These are phyloP conservation scores for Rhexocercosporidium sp. DNA, from an alignment of 2,329 filamentous ascomycete genomes.

Conservation along the genomic window DNA sequence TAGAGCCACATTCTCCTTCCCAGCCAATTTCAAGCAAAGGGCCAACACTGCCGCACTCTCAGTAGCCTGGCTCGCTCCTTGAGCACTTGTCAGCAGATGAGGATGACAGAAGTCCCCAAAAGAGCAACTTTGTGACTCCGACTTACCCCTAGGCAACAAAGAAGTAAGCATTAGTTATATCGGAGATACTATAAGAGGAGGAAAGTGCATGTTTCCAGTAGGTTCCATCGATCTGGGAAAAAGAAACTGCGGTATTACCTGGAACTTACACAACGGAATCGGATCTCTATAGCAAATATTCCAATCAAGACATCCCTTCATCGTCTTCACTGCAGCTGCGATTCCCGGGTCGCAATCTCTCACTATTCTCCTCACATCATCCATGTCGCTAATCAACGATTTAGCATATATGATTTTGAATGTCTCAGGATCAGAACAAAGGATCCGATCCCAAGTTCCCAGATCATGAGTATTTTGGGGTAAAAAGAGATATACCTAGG, in stretches of 20 bases:
- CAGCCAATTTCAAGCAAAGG: slow-evolving; percentile 50
- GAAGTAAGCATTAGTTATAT: no score
- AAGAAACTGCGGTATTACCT: no score
- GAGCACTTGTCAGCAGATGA: slow-evolving; percentile 58
- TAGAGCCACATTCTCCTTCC: slow-evolving; percentile 47
- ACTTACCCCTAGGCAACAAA: slow-evolving; percentile 45
- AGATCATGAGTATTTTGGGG: no score
- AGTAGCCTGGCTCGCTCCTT: slow-evolving; percentile 58
- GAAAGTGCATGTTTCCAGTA: no score
- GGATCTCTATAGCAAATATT: slow-evolving; percentile 60
- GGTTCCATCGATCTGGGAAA: no score
- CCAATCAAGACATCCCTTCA: slow-evolving; percentile 55
- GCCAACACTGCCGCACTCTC: slow-evolving; percentile 56
- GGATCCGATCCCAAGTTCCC: no score
- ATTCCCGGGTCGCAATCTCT: slow-evolving; percentile 51
- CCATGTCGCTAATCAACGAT: no score
- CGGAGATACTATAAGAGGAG: no score
- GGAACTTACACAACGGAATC: slow-evolving; percentile 48
- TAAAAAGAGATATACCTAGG: no score
- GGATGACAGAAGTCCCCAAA: slow-evolving; percentile 60
- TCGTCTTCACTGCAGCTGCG: slow-evolving; percentile 51
- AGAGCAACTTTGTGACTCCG: slow-evolving; percentile 55
- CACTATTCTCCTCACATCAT: slow-evolving; percentile 47
- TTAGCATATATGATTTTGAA: no score
- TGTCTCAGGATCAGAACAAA: no score